phyloP scores from a whole-genome alignment of 306 rosid species.

The Biancaea sappan region DNA sequence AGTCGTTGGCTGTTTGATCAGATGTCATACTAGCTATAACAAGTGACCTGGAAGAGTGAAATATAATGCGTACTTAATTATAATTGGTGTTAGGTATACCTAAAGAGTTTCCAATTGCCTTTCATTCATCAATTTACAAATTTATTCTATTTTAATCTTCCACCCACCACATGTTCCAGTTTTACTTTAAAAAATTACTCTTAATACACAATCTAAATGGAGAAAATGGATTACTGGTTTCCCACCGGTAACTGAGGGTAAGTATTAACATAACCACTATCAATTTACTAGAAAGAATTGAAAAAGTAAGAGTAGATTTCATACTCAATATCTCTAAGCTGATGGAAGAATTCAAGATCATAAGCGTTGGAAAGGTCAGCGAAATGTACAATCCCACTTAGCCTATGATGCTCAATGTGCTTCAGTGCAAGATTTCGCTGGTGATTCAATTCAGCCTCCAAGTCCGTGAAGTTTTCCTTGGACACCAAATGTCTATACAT shows the following conservation, averaged over 20 bases:
- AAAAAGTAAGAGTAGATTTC: slow-evolving; percentile 1
- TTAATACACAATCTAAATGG: too few relatives aligned
- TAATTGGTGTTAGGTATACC: slow-evolving; percentile 1
- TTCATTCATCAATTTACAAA: background rate
- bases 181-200: background rate
- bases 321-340: slow-evolving; percentile 89
- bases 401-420: slow-evolving; percentile 85
- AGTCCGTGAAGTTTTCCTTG: slow-evolving; percentile 70
- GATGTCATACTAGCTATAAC: too few relatives aligned
- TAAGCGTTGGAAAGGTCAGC: slow-evolving; percentile 86
- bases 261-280: slow-evolving; percentile 3
- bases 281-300: background rate
- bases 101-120: background rate
- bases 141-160: background rate
- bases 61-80: background rate
- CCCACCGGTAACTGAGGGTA: too few relatives aligned
- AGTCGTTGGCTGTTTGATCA: background rate
- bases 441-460: slow-evolving; percentile 76
- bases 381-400: slow-evolving; percentile 89
- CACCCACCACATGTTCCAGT: background rate
- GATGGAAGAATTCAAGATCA: slow-evolving; percentile 84
- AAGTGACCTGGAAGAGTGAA: background rate
- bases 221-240: too few relatives aligned
- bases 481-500: slow-evolving; percentile 93
- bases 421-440: slow-evolving; percentile 82